Base-by-base conservation (phyloP, 192 early-diverging fungal species). In the Tieghemiomyces parasiticus region DNA sequence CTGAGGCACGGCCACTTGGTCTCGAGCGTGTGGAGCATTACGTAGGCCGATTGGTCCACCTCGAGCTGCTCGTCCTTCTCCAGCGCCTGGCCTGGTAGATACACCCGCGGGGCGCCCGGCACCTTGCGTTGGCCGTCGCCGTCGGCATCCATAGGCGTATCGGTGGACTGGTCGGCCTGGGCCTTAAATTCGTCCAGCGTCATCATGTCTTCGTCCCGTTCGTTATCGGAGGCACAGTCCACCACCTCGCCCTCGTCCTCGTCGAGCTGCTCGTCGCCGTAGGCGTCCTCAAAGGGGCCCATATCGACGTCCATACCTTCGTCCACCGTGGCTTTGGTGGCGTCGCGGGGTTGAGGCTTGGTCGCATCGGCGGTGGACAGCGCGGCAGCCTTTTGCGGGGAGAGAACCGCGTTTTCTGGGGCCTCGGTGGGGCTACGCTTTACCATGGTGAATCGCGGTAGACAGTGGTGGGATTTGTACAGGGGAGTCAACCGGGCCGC, bases 1-100 rank as follows among this genome's bases (percentile, higher is more conserved):
- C 86, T 90, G 50, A 99, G 79, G 67, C 92, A 95, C 30, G 96
- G 96, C 89, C 93, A 93, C 66, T 92, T 81, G 31, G 90, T 87
- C 46, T 88, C 76, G 78, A 99, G 79, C 25, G 76, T 76, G 74
- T 99, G 94, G 59, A 99, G 81, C 96, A 99, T 96, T 61, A 91
- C 88, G 73, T 99, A 99, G 0, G 89, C 87, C 19, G 81, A 84
- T 63, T 90, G 86, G 79, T 99, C 96, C 30, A 87, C 91, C 61
- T 97, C 91, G 45, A 99, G 78, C 38, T 82, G 86, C 67, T 99
- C 92, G 46, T 81, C 93, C 66, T 88, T 83, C 35, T 63, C 87
- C 12, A 99, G 69, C 60, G 78, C 74, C 46, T 92, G 84, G 24
- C 96, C 96, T 4, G 96, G 96, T 55, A 95, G 80, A 62, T 91